phyloP scores from a whole-genome alignment of 2,329 filamentous ascomycete species.

The Sporothrix variecibatus region DNA sequence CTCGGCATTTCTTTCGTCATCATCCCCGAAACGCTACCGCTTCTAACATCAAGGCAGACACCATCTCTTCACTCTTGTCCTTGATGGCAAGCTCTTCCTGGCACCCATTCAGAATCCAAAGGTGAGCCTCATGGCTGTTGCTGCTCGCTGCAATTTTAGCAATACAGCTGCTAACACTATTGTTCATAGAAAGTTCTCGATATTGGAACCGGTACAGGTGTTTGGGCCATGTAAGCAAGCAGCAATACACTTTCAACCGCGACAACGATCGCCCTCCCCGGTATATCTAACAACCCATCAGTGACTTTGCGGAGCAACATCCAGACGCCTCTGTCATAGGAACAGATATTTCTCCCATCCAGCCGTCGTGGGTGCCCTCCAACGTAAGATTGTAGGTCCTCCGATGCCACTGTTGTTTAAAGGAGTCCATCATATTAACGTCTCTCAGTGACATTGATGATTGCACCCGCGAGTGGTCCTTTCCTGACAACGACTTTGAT shows the following conservation, averaged over 20 bases:
- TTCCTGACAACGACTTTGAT: slow-evolving; percentile 50
- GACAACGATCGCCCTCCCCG: background rate
- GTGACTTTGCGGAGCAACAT: slow-evolving; percentile 49
- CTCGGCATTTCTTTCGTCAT: no score
- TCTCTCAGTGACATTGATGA: slow-evolving; percentile 57
- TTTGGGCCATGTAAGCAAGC: slow-evolving; percentile 19
- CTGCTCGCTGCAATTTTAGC: no score
- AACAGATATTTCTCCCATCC: slow-evolving; percentile 60
- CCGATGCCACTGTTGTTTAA: background rate
- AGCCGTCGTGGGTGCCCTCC: slow-evolving; percentile 56
- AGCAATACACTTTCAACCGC: background rate
- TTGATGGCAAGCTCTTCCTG: background rate
- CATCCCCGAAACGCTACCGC: no score
- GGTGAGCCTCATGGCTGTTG: no score
- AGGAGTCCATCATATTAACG: background rate
- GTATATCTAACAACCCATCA: slow-evolving; percentile 33
- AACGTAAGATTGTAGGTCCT: slow-evolving; percentile 49
- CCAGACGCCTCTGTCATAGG: slow-evolving; percentile 51
- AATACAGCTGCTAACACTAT: no score
- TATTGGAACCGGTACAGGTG: slow-evolving; percentile 17
- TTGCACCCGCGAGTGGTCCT: slow-evolving; percentile 55
- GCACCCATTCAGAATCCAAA: background rate
- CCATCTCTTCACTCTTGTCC: background rate
- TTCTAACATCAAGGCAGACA: background rate
- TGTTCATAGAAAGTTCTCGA: slow-evolving; percentile 50